Percentiles rank a stretch among this genome's conserved stretches.
Evolutionary conservation across 2,329 filamentous ascomycete species (phyloP).

Genomic region (Camillea tinctor): DNA sequence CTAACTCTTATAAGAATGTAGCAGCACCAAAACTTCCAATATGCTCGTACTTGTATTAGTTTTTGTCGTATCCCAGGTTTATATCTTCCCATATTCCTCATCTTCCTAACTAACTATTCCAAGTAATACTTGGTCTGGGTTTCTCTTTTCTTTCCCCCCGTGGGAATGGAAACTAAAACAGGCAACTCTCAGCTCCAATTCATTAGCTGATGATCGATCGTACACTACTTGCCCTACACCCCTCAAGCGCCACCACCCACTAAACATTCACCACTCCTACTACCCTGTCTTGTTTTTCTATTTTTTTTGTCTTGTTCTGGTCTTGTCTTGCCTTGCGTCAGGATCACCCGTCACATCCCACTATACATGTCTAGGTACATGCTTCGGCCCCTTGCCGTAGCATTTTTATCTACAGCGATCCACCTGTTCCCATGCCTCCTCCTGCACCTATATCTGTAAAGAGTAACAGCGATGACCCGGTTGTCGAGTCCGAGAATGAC

Average conservation of each 20-base stretch:
- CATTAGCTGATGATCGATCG: background rate
- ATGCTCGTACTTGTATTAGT: no score
- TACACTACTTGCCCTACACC: background rate
- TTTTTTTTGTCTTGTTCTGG: no score
- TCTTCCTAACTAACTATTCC: no score
- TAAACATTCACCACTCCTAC: no score
- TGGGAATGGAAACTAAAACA: no score
- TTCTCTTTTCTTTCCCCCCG: background rate
- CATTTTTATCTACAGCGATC: background rate
- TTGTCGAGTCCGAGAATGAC: slow-evolving; percentile 15
- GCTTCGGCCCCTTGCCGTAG: background rate
- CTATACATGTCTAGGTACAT: background rate
- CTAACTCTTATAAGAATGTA: no score
- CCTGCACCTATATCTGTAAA: slow-evolving; percentile 6
- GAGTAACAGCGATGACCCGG: slow-evolving; percentile 10
- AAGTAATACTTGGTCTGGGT: background rate
- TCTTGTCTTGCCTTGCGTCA: background rate
- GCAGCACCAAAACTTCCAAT: no score
- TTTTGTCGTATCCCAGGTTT: no score
- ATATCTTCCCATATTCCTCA: no score
- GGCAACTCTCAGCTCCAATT: background rate
- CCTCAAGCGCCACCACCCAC: no score
- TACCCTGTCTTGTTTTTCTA: no score
- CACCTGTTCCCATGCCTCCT: slow-evolving; percentile 16
- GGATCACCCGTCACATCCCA: no score